These are phyloP conservation scores for Sindora glabra DNA, from an alignment of 306 rosid genomes.

Conservation along the genomic window DNA sequence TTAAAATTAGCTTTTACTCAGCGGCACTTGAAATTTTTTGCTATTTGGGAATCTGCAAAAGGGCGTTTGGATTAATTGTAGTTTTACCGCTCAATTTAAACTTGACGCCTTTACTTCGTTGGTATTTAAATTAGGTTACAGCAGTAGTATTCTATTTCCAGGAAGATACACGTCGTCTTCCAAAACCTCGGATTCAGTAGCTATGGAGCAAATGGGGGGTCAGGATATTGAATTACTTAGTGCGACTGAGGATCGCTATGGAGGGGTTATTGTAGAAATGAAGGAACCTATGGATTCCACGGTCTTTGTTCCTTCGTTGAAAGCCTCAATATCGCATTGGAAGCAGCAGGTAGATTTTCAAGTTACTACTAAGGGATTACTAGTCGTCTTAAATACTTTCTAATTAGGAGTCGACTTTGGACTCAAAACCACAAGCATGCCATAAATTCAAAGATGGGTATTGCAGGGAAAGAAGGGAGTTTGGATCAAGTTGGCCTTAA, in stretches of 20 bases:
- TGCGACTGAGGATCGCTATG: no score
- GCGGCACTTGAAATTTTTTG: neutral
- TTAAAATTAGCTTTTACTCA: neutral
- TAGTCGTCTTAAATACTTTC: no score
- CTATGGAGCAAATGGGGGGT: conserved; percentile 3
- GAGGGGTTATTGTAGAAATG: conserved; percentile 30
- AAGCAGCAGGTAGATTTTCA: conserved; percentile 35
- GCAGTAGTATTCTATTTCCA: neutral
- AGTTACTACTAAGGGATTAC: neutral
- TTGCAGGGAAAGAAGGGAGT: conserved; percentile 67
- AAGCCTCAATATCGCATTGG: conserved; percentile 53
- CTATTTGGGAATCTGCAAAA: neutral
- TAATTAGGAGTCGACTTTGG: no score
- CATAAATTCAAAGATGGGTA: neutral
- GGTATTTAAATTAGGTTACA: no score
- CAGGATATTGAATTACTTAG: conserved; percentile 24
- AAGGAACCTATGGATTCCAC: conserved; percentile 42
- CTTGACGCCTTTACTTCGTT: neutral
- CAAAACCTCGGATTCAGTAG: neutral
- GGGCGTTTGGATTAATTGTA: no score
- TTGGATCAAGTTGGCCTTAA: conserved; percentile 70
- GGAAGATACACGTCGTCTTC: conserved; percentile 4
- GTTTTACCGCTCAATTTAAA: neutral
- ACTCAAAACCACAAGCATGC: neutral
- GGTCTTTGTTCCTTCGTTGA: conserved; percentile 31